Base-by-base conservation (phyloP, 179 eudicot species). In the Gypsophila paniculata region DNA sequence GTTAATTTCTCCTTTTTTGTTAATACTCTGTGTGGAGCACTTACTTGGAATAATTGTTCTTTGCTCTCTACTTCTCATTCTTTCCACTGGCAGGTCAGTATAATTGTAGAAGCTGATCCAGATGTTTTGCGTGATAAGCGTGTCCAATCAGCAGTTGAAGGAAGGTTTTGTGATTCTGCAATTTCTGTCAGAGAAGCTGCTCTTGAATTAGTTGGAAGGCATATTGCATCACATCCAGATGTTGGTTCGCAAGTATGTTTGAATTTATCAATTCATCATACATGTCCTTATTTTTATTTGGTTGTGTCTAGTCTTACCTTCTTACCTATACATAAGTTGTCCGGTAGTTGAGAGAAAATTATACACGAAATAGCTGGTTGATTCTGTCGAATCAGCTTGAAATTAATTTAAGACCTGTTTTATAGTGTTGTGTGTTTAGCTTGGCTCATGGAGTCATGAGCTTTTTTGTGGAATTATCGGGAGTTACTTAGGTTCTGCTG, bases 131-230 rank as follows among this genome's bases (percentile, higher is more conserved):
- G 96, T 68, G 91, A 95, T 74, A 86, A 88, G 69, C 82, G 82
- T 75, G 99, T 95, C 63, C 97, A 95, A 82, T 77, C 63, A 64
- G 99, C 99, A 15, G 96, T 95, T 62, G 99, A 95, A 85, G 99
- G 95, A 77, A 89, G 97, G 82, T 95, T 95, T 76, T 90, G 95
- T 75, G 99, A 95, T 78, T 88, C 96, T 75, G 94, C 96, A 52
- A 95, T 92, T 74, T 92, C 97, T 76, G 99, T 84, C 48, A 80
- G 99, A 85, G 99, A 95, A 90, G 99, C 96, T 65, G 97, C 99
- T 66, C 84, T 95, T 71, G 99, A 95, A 80, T 91, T 95, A 79
- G 99, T 95, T 76, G 99, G 97, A 53, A 85, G 94, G 80, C 89
- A 95, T 87, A 95, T 95, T 77, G 97, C 97, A 13, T 90, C 99